These are phyloP conservation scores for Carnegiea gigantea DNA, from an alignment of 179 eudicot species.

Conservation along the genomic window DNA sequence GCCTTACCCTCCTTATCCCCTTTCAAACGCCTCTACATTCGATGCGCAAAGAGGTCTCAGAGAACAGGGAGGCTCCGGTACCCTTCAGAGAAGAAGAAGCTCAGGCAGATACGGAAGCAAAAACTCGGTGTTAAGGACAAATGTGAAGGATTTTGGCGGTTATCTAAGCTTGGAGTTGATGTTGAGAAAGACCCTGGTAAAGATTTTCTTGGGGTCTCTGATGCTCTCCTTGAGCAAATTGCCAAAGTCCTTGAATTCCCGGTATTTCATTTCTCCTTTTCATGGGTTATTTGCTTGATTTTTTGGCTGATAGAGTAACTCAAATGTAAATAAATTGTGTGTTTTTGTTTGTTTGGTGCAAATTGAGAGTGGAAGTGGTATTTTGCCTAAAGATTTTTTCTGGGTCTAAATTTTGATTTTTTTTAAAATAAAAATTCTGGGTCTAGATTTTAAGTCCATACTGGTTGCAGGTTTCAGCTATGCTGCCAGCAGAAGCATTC, in stretches of 20 bases:
- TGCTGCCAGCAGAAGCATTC: constrained; percentile 83
- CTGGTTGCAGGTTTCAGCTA: constrained; percentile 64
- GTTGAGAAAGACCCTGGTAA: constrained; percentile 85
- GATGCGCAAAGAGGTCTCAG: constrained; percentile 57
- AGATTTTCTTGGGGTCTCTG: constrained; percentile 75
- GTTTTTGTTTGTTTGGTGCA: not conserved
- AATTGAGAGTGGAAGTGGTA: not conserved
- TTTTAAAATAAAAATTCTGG: not conserved
- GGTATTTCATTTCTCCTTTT: constrained; percentile 33
- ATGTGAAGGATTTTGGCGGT: constrained; percentile 75
- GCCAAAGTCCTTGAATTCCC: constrained; percentile 94
- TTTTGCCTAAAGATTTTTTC: not conserved
- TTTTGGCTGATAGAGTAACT: not conserved
- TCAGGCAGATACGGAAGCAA: constrained; percentile 36
- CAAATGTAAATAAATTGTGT: not conserved
- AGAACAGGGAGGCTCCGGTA: constrained; percentile 77
- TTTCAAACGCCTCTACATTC: constrained; percentile 32
- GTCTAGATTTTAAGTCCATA: not conserved
- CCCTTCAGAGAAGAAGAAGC: constrained; percentile 94
- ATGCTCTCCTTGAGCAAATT: constrained; percentile 65
- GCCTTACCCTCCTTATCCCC: constrained; percentile 10
- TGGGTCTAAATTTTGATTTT: not conserved
- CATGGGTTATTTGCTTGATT: not conserved
- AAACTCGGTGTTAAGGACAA: constrained; percentile 43
- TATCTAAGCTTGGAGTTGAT: constrained; percentile 61